phyloP scores from a whole-genome alignment of 78 protist species.

The Dictyostelium firmibasis region DNA sequence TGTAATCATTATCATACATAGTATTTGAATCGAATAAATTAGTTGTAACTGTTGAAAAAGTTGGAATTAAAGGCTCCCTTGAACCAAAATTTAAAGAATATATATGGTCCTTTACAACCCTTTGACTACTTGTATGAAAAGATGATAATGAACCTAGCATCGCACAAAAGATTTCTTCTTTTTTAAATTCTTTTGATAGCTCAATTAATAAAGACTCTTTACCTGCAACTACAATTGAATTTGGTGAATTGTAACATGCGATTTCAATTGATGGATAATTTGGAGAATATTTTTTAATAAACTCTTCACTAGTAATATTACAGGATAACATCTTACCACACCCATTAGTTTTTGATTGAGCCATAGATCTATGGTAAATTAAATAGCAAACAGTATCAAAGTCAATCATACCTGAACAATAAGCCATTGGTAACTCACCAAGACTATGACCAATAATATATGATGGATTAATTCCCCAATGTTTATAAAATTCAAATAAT shows the following conservation, averaged over 20 bases:
- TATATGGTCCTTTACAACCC: not conserved
- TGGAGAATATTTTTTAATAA: not conserved
- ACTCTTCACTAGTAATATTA: not conserved
- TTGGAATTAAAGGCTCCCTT: not conserved
- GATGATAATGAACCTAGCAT: constrained; percentile 1
- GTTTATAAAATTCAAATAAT: constrained; percentile 17
- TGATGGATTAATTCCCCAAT: constrained; percentile 44
- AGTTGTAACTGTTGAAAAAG: not conserved
- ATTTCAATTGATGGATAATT: not conserved
- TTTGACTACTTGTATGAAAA: constrained; percentile 3
- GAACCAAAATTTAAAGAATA: not conserved
- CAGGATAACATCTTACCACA: constrained; percentile 10
- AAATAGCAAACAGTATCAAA: not conserved
- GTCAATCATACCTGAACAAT: constrained; percentile 6
- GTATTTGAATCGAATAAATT: not conserved
- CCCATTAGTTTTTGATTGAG: not conserved
- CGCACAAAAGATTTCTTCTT: not conserved
- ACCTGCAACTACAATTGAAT: constrained; percentile 11
- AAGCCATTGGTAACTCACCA: constrained; percentile 3
- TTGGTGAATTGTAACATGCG: constrained; percentile 14
- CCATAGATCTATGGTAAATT: not conserved
- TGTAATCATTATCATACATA: not conserved
- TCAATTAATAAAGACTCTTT: not conserved
- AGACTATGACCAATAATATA: constrained; percentile 70
- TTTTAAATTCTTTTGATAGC: not conserved